Percentiles rank a stretch among this genome's conserved stretches.
Evolutionary conservation across 257 asterid genomes (phyloP).

Genomic region (Solanum arcanum): DNA sequence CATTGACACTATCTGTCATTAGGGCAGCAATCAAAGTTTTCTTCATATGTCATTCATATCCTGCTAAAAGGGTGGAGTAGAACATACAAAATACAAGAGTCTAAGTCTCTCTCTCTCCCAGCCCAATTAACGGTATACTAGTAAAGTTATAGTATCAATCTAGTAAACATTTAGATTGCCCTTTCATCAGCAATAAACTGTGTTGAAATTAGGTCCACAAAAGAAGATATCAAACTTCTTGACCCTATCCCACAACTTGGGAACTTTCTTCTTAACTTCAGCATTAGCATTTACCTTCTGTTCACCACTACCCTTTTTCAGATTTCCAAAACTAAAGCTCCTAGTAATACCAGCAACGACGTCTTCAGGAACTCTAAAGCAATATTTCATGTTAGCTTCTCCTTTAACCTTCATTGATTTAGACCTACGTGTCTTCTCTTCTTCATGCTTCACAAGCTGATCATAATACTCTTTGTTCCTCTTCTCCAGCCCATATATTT

Average conservation of each 20-base stretch:
- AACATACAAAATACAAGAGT: background rate
- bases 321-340: conserved; percentile 11
- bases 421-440: conserved; percentile 23
- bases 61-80: background rate
- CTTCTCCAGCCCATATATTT: conserved; percentile 72
- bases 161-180: background rate
- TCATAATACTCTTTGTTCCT: conserved; percentile 79
- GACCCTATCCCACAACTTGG: conserved; percentile 61
- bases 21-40: background rate
- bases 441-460: conserved; percentile 42
- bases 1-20: background rate
- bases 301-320: conserved; percentile 20
- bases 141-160: background rate
- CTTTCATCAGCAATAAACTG: conserved; percentile 16
- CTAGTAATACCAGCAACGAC: conserved; percentile 4
- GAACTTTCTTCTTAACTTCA: conserved; percentile 7
- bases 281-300: conserved; percentile 5
- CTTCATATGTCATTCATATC: background rate
- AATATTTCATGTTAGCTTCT: conserved; percentile 38
- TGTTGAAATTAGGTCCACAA: conserved; percentile 41
- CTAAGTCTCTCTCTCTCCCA: background rate
- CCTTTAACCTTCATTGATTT: conserved; percentile 11
- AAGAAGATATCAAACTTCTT: conserved; percentile 62
- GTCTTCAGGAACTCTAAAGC: conserved; percentile 26
- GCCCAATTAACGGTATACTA: background rate